Evolutionary conservation across 768 basidiomycete genomes (phyloP).

Genomic region (Asterophora lycoperdoides): DNA sequence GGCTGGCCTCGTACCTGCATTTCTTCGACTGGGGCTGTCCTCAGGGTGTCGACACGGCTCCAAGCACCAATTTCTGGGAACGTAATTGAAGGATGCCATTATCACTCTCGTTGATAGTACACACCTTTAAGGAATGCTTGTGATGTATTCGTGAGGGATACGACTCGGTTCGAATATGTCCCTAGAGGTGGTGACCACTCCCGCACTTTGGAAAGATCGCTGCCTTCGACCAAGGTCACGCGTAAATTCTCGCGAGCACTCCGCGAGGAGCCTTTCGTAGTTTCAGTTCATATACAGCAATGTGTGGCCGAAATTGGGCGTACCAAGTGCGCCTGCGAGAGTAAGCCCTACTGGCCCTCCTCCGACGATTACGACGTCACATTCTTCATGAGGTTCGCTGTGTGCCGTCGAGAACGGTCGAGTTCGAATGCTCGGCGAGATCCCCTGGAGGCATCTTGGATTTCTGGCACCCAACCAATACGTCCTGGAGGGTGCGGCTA

Average conservation of each 20-base stretch:
- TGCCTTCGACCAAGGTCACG: constrained; percentile 78
- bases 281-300: background rate
- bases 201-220: constrained; percentile 63
- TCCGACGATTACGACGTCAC: constrained; percentile 91
- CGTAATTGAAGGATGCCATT: constrained; percentile 4
- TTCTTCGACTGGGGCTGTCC: constrained; percentile 73
- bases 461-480: background rate
- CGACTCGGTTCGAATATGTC: constrained; percentile 78
- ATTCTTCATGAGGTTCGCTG: constrained; percentile 38
- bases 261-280: constrained; percentile 46
- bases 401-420: constrained; percentile 9
- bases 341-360: constrained; percentile 92
- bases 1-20: constrained; percentile 62
- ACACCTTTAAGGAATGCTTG: constrained; percentile 62
- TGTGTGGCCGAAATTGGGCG: constrained; percentile 18
- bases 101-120: constrained; percentile 6
- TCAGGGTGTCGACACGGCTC: constrained; percentile 60
- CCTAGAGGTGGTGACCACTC: constrained; percentile 57
- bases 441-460: background rate
- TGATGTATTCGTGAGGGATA: constrained; percentile 78
- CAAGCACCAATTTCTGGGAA: constrained; percentile 77
- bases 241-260: constrained; percentile 47
- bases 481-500: constrained; percentile 6
- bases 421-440: background rate
- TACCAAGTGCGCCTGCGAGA: constrained; percentile 82